Conservation (phyloP, 495 filamentous ascomycete species). For the Delitschia confertaspora region DNA sequence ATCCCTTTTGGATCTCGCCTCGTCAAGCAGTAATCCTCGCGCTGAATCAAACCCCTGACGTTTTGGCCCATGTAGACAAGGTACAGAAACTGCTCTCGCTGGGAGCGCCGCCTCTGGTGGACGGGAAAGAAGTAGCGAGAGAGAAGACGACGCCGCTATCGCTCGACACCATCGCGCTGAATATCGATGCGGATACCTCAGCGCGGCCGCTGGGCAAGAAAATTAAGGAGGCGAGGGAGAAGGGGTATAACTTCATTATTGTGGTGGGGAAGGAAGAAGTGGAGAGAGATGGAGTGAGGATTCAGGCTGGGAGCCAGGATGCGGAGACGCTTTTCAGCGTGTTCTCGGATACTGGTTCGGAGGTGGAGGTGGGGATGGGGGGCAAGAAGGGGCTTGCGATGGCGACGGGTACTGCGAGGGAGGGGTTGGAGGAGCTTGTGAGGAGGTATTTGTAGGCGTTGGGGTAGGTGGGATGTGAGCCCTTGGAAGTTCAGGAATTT, state of each 20-base stretch:
- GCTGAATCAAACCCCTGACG: slow-evolving; percentile 54
- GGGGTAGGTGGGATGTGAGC: too few relatives aligned
- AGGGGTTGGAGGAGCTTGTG: too few relatives aligned
- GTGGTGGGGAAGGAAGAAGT: slow-evolving; percentile 54
- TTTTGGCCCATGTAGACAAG: slow-evolving; percentile 49
- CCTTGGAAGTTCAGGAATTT: too few relatives aligned
- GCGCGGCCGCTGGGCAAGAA: slow-evolving; percentile 56
- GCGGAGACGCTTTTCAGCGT: too few relatives aligned
- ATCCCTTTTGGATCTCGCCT: slow-evolving; percentile 90
- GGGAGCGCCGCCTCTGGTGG: too few relatives aligned
- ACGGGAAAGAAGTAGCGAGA: too few relatives aligned
- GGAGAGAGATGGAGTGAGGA: background rate
- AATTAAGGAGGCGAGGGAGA: slow-evolving; percentile 59
- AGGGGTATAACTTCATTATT: slow-evolving; percentile 66
- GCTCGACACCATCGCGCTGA: slow-evolving; percentile 39
- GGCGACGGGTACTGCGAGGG: too few relatives aligned
- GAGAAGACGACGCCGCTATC: slow-evolving; percentile 25
- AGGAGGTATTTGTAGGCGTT: too few relatives aligned
- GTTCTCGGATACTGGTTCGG: too few relatives aligned
- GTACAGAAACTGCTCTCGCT: slow-evolving; percentile 37
- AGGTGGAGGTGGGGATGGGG: too few relatives aligned
- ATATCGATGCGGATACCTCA: slow-evolving; percentile 65
- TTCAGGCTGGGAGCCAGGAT: slow-evolving; percentile 16
- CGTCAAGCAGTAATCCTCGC: slow-evolving; percentile 71
- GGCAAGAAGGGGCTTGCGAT: too few relatives aligned